These are phyloP conservation scores for Colletotrichum viniferum DNA, from an alignment of 2,329 filamentous ascomycete genomes.

Conservation along the genomic window DNA sequence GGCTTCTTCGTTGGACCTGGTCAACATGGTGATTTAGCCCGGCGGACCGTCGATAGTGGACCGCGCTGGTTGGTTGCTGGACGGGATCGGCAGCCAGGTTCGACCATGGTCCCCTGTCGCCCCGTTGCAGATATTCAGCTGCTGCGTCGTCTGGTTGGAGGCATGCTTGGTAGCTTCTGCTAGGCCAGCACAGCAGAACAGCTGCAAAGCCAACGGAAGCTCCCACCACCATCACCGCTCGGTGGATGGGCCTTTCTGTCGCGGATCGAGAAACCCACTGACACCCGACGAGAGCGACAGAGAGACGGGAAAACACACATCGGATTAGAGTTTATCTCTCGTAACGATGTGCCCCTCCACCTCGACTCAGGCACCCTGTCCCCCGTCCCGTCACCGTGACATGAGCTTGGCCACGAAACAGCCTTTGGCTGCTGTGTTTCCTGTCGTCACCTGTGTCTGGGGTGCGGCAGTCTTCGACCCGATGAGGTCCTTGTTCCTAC, in stretches of 20 bases:
- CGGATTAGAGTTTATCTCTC: slow-evolving; percentile 10
- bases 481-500: neutral
- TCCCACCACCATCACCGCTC: neutral
- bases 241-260: neutral
- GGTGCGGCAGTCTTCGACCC: neutral
- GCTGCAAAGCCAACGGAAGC: neutral
- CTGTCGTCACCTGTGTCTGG: slow-evolving; percentile 1
- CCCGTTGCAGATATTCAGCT: neutral
- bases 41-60: neutral
- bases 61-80: neutral
- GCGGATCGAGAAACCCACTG: neutral
- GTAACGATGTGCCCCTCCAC: slow-evolving; percentile 16
- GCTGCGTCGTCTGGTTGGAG: neutral
- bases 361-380: slow-evolving; percentile 8
- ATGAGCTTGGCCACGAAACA: slow-evolving; percentile 15
- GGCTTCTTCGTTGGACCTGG: neutral
- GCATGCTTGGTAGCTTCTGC: neutral
- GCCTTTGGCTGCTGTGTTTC: slow-evolving; percentile 1
- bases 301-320: neutral
- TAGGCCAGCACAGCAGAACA: neutral
- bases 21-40: neutral
- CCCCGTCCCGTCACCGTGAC: slow-evolving; percentile 10
- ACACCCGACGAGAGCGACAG: neutral
- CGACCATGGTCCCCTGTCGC: neutral
- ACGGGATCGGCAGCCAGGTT: neutral